Evolutionary conservation across 352 stramenopile genomes (phyloP).

Genomic region (Phytophthora litchii): DNA sequence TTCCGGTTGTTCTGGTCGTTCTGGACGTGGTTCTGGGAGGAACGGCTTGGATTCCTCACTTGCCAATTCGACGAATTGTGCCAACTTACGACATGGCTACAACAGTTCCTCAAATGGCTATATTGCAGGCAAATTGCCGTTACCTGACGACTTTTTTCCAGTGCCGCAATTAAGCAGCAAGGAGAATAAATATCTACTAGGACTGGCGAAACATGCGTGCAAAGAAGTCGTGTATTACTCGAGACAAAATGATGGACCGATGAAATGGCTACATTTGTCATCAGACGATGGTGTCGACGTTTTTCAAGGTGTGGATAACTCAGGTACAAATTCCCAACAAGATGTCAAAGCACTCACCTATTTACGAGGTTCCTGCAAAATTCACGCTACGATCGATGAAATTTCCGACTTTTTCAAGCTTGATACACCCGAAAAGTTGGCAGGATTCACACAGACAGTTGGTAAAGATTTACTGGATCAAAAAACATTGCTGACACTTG

Average conservation of each 20-base stretch:
- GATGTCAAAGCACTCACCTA: constrained; percentile 63
- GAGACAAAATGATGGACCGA: constrained; percentile 61
- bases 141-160: constrained; percentile 76
- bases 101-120: constrained; percentile 20
- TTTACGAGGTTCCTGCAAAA: constrained; percentile 64
- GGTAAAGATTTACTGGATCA: constrained; percentile 83
- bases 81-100: constrained; percentile 34
- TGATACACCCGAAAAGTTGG: constrained; percentile 73
- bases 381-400: constrained; percentile 82
- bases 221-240: constrained; percentile 90
- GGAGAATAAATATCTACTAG: constrained; percentile 71
- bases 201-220: constrained; percentile 76
- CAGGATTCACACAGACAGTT: constrained; percentile 71
- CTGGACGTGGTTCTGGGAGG: constrained; percentile 9
- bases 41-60: constrained; percentile 20
- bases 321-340: constrained; percentile 5
- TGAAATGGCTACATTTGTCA: constrained; percentile 80
- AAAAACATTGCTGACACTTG: constrained; percentile 74
- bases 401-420: constrained; percentile 83
- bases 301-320: constrained; percentile 73
- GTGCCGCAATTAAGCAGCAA: constrained; percentile 62
- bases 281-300: constrained; percentile 77
- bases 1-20: constrained; percentile 13
- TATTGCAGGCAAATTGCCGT: constrained; percentile 43
- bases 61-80: constrained; percentile 30